These are phyloP conservation scores for Rhynchosporium secalis DNA, from an alignment of 2,329 filamentous ascomycete genomes.

Conservation along the genomic window DNA sequence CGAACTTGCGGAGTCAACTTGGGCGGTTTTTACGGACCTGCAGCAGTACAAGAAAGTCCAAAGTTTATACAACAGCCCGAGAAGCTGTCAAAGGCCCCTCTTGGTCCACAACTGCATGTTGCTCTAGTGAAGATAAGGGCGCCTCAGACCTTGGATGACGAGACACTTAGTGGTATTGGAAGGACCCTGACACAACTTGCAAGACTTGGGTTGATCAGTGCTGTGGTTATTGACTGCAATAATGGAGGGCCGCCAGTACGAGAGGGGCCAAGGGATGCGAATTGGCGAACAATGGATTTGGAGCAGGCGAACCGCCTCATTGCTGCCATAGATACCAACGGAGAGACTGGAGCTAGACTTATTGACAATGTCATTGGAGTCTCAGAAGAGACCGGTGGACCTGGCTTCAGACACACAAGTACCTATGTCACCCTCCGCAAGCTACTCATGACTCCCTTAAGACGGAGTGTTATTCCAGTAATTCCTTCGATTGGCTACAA, in stretches of 20 bases:
- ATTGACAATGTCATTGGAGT: constrained; percentile 55
- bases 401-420: constrained; percentile 27
- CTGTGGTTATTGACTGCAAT: constrained; percentile 77
- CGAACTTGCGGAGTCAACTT: constrained; percentile 54
- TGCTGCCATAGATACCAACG: constrained; percentile 70
- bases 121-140: constrained; percentile 82
- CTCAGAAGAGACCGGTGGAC: constrained; percentile 23
- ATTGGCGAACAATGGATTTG: constrained; percentile 49
- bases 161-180: constrained; percentile 71
- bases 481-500: constrained; percentile 65
- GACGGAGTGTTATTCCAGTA: constrained; percentile 68
- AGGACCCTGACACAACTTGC: constrained; percentile 82
- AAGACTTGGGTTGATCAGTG: constrained; percentile 76
- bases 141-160: constrained; percentile 69
- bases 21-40: constrained; percentile 59
- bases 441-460: constrained; percentile 64
- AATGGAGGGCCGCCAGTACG: constrained; percentile 37
- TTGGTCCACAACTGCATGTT: constrained; percentile 59
- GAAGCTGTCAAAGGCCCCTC: constrained; percentile 30
- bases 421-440: constrained; percentile 47
- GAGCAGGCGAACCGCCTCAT: constrained; percentile 73
- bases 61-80: constrained; percentile 56
- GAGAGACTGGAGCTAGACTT: constrained; percentile 66
- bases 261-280: not conserved
- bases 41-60: constrained; percentile 59